Base-by-base conservation (phyloP, 2,329 filamentous ascomycete genomes). In the Cladosporium phlei region DNA sequence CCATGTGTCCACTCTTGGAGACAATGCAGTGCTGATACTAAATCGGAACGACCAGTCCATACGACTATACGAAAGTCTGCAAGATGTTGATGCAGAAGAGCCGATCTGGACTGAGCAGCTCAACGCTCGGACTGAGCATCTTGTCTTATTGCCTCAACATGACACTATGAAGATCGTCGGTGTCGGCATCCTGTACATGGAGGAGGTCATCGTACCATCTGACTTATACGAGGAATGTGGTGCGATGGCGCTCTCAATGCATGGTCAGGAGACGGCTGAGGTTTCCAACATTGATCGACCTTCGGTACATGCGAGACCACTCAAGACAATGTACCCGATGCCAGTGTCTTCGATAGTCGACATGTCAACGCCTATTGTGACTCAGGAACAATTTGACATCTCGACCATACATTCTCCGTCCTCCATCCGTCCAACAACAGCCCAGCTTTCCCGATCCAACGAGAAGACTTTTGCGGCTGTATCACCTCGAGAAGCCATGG, bases 11-110 rank as follows among this genome's bases (percentile, higher is more conserved):
- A 49, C 54, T 39, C 29, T 62, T 11, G 59, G 59, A 14, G 50
- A 49, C 14, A 45, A 56, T 48, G 59, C 57, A 8, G 22, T 58
- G 16, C 46, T 59, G 21, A 48, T 59, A 5, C 49, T 59, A n/a
- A 48, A 52, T 14, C 44, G 38, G 2, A 21, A 47, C 28, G 53
- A 52, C 12, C 51, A 43, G 34, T 43, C 49, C 11, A 35, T 59
- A 8, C 53, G 47, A 20, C 52, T 59, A 39, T 59, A 56, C 30
- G 51, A 50, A 22, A 54, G 52, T 21, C 51, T 54, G 14, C 47
- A 47, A 9, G 48, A 54, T 6, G 35, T 48, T 5, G 42, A 51
- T 16, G 44, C 14, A 24, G 22, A 37, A 16, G 30, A 37, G 11
- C 17, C 42, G 10, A 45, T 45, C 4, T 45, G 42, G 42, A 17